A percentile compares a stretch with the other conserved stretches of the same genome.
These are phyloP conservation scores for Solanum chiquidenum DNA, from an alignment of 257 asterid genomes.

Conservation along the genomic window DNA sequence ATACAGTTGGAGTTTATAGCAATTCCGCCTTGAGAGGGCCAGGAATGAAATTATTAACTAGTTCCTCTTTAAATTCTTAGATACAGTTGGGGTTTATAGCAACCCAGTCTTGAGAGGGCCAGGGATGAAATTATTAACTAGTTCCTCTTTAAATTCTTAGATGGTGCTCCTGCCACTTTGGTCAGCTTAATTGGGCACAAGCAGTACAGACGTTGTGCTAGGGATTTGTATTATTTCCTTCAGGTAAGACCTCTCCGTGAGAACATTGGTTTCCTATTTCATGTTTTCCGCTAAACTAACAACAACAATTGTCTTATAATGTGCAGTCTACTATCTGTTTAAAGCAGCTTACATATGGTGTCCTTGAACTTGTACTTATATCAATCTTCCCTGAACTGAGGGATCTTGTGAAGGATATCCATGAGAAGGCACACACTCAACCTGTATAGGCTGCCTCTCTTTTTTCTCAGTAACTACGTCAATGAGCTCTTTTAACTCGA, in stretches of 20 bases:
- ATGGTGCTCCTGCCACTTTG: constrained; percentile 89
- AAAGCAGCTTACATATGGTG: constrained; percentile 93
- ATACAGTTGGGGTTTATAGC: background rate
- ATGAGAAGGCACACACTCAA: constrained; percentile 36
- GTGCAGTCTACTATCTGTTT: constrained; percentile 83
- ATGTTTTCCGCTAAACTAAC: background rate
- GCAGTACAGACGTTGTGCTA: constrained; percentile 79
- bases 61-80: constrained; percentile 18
- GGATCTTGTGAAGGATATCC: constrained; percentile 64
- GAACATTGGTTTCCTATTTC: background rate
- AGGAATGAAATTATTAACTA: background rate
- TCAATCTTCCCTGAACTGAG: constrained; percentile 78
- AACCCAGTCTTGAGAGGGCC: background rate
- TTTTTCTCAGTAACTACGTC: background rate
- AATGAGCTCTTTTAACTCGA: background rate
- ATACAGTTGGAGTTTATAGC: background rate
- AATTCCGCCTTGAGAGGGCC: background rate
- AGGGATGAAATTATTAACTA: background rate
- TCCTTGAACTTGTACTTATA: constrained; percentile 71
- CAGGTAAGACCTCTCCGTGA: constrained; percentile 45
- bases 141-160: constrained; percentile 28
- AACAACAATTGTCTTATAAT: background rate
- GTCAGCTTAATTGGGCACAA: constrained; percentile 94
- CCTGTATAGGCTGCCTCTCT: constrained; percentile 12
- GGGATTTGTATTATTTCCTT: constrained; percentile 83